Percentiles rank a stretch among this genome's conserved stretches.
Evolutionary conservation across 768 basidiomycete genomes (phyloP).

Genomic region (Lentinula boryana): DNA sequence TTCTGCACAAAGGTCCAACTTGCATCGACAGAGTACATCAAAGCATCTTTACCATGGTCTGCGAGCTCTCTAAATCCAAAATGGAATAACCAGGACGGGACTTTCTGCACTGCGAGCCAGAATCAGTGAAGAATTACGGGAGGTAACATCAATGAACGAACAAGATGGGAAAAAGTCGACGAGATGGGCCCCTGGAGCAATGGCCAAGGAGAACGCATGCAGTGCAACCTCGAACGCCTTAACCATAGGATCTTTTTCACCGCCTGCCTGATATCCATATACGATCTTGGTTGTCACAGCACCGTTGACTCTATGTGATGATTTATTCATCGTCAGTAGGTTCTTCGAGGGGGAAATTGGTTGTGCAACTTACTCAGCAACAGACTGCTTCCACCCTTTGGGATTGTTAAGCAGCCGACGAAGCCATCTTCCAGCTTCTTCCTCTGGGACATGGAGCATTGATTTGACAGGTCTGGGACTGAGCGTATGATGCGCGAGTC

Average conservation of each 20-base stretch:
- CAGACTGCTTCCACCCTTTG: constrained; percentile 14
- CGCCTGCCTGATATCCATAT: constrained; percentile 27
- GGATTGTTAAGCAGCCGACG: constrained; percentile 9
- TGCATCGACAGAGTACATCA: background rate
- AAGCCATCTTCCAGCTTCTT: background rate
- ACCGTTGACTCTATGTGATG: background rate
- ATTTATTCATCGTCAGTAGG: background rate
- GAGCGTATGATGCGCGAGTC: background rate
- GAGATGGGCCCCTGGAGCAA: constrained; percentile 10
- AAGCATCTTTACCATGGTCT: background rate
- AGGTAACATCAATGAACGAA: constrained; percentile 7
- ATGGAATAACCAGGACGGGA: constrained; percentile 20
- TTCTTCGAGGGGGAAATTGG: background rate
- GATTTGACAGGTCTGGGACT: background rate
- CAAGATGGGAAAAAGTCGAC: constrained; percentile 21
- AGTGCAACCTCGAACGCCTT: constrained; percentile 19
- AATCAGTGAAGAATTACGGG: background rate
- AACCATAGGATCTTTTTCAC: constrained; percentile 17
- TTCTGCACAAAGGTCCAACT: constrained; percentile 3
- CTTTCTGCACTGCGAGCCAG: constrained; percentile 17
- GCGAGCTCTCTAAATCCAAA: constrained; percentile 22
- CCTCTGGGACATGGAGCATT: background rate
- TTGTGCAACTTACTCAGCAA: background rate
- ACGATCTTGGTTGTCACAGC: constrained; percentile 16
- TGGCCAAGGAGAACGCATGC: background rate